These are phyloP conservation scores for Beauveria bassiana DNA, from an alignment of 2,329 filamentous ascomycete species.

Conservation along the genomic window DNA sequence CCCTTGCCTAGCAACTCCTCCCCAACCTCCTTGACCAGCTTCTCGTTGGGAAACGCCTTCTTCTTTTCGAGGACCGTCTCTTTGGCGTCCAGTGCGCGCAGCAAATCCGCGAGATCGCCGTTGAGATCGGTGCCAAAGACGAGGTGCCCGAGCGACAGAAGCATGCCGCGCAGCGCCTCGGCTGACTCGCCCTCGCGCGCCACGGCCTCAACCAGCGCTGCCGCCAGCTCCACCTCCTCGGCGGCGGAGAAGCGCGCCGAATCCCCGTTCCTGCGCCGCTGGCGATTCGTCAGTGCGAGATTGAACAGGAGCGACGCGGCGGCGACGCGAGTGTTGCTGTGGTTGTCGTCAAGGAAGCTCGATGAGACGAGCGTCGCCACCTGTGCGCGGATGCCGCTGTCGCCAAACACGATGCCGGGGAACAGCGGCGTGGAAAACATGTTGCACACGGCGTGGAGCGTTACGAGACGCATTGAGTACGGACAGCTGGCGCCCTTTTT, in stretches of 20 bases:
- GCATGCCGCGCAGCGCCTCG: slow-evolving; percentile 69
- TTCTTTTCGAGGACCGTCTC: slow-evolving; percentile 54
- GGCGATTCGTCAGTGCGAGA: slow-evolving; percentile 62
- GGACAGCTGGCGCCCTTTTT: slow-evolving; percentile 48
- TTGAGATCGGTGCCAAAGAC: slow-evolving; percentile 62
- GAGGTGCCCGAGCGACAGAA: slow-evolving; percentile 69
- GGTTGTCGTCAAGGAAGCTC: slow-evolving; percentile 69
- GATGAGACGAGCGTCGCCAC: slow-evolving; percentile 65
- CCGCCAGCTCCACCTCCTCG: slow-evolving; percentile 73
- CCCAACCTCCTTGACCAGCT: slow-evolving; percentile 49
- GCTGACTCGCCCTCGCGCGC: slow-evolving; percentile 48
- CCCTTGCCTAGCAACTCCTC: slow-evolving; percentile 44
- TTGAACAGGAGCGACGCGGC: slow-evolving; percentile 82
- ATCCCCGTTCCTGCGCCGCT: slow-evolving; percentile 49
- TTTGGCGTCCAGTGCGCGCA: slow-evolving; percentile 67
- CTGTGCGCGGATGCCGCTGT: slow-evolving; percentile 43
- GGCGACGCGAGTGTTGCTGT: slow-evolving; percentile 69
- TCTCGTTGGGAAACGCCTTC: slow-evolving; percentile 47
- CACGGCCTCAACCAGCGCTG: slow-evolving; percentile 70
- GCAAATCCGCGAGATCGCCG: slow-evolving; percentile 73
- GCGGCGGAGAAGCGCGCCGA: slow-evolving; percentile 55
- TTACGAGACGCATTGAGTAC: slow-evolving; percentile 76
- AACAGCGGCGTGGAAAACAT: slow-evolving; percentile 72
- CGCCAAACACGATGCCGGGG: slow-evolving; percentile 51
- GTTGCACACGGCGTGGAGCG: slow-evolving; percentile 77